A percentile compares a stretch with the other conserved stretches of the same genome.
phyloP scores from a whole-genome alignment of 108 stramenopile genomes.

The Skeletonema grethae region DNA sequence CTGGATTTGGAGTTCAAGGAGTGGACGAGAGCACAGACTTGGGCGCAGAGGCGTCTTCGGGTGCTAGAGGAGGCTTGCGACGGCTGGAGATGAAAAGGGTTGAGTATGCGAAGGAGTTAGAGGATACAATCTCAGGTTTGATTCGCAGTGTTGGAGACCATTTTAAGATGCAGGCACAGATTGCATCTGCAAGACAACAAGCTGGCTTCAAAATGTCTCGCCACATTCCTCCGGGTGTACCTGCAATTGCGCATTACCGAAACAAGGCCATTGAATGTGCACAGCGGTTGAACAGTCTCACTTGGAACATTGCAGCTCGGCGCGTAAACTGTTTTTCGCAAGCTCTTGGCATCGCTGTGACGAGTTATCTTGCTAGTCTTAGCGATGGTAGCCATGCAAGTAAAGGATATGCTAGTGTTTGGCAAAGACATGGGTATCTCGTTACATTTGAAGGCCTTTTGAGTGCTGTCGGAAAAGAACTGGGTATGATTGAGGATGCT shows the following conservation, averaged over 20 bases:
- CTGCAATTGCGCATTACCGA: conserved; percentile 42
- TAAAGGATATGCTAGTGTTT: conserved; percentile 46
- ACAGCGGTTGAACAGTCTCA: conserved; percentile 73
- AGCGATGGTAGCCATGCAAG: conserved; percentile 77
- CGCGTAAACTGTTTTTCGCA: conserved; percentile 86
- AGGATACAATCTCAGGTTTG: conserved; percentile 31
- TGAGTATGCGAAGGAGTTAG: conserved; percentile 51
- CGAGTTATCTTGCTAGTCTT: conserved; percentile 73
- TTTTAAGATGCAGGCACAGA: conserved; percentile 43
- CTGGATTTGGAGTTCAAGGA: conserved; percentile 73
- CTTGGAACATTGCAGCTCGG: conserved; percentile 80
- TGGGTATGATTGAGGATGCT: conserved; percentile 92
- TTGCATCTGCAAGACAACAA: conserved; percentile 49
- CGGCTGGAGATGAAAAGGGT: conserved; percentile 71
- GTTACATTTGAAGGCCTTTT: conserved; percentile 88
- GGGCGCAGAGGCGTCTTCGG: conserved; percentile 13
- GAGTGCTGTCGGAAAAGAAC: conserved; percentile 86
- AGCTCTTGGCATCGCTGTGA: conserved; percentile 74
- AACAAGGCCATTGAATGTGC: conserved; percentile 63
- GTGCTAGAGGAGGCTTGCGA: conserved; percentile 72
- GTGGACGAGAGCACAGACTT: conserved; percentile 30
- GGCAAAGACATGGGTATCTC: conserved; percentile 83
- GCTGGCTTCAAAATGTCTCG: conserved; percentile 57
- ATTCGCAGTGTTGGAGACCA: conserved; percentile 59
- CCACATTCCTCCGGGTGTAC: conserved; percentile 48